A percentile compares a stretch with the other conserved stretches of the same genome.
Conservation (phyloP, 345 rosid genomes). For the Bruguiera parviflora region DNA sequence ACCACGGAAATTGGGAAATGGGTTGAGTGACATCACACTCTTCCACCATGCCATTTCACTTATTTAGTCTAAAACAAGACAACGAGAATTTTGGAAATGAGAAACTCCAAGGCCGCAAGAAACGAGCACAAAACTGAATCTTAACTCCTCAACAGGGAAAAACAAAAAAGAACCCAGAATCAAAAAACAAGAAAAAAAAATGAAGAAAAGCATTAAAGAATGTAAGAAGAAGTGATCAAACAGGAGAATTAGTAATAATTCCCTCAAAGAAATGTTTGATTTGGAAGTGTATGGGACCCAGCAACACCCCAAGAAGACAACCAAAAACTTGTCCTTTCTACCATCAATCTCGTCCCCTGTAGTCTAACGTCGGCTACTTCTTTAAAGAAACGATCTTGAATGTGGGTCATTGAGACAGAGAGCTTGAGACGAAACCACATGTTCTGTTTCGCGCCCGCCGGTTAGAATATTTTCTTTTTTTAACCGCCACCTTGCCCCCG, state of each 20-base stretch:
- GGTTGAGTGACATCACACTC: conserved; percentile 8
- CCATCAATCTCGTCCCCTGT: neutral
- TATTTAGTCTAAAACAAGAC: neutral
- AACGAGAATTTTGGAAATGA: neutral
- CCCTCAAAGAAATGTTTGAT: neutral
- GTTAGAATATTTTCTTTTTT: neutral
- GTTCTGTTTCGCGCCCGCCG: neutral
- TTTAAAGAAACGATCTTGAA: neutral
- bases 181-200: neutral
- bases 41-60: conserved; percentile 16
- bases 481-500: neutral
- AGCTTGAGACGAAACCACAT: neutral
- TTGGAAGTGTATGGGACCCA: neutral
- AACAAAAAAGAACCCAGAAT: neutral
- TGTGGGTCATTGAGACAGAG: neutral
- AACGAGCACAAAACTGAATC: neutral
- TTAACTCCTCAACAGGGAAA: neutral
- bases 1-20: conserved; percentile 1
- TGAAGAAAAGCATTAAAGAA: neutral
- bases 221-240: neutral
- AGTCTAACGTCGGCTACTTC: too few relatives aligned
- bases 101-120: neutral
- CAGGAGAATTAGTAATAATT: neutral
- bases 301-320: neutral
- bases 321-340: neutral